Conservation (phyloP, 257 asterid genomes). For the Solanum phureja region DNA sequence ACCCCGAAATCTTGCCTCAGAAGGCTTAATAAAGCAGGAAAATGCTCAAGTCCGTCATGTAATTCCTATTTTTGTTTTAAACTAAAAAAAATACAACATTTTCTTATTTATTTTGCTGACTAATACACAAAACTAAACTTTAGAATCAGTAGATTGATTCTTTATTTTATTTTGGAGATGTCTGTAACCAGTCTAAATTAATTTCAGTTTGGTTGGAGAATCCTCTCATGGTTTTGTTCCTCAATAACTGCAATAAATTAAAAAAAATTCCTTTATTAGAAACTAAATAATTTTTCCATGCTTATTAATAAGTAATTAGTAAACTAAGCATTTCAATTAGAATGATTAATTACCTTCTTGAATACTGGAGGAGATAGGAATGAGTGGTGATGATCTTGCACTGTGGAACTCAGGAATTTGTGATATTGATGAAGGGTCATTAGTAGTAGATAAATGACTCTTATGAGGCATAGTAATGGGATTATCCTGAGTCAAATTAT, state of each 20-base stretch:
- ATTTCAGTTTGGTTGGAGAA: constrained; percentile 82
- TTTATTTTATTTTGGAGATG: not conserved
- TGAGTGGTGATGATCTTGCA: constrained; percentile 27
- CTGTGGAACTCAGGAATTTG: constrained; percentile 1
- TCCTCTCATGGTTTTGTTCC: constrained; percentile 65
- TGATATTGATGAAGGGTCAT: constrained; percentile 12
- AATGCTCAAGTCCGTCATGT: not conserved
- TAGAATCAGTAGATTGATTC: constrained; percentile 2
- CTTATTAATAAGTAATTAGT: not conserved
- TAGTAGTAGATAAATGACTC: constrained; percentile 1
- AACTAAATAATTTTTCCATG: not conserved
- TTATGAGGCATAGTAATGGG: not conserved
- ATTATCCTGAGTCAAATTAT: not conserved
- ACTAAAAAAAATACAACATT: not conserved
- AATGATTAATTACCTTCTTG: constrained; percentile 36
- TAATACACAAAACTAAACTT: not conserved
- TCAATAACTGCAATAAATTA: constrained; percentile 33
- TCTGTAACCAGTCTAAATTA: not conserved
- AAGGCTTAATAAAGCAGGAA: not conserved
- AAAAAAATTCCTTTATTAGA: not conserved
- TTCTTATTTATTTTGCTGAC: not conserved
- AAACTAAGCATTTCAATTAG: not conserved
- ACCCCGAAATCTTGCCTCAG: not conserved
- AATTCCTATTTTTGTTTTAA: not conserved
- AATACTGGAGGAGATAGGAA: constrained; percentile 36